Conservation (phyloP, 1,284 basidiomycete genomes). For the Rhizopogon parksii region DNA sequence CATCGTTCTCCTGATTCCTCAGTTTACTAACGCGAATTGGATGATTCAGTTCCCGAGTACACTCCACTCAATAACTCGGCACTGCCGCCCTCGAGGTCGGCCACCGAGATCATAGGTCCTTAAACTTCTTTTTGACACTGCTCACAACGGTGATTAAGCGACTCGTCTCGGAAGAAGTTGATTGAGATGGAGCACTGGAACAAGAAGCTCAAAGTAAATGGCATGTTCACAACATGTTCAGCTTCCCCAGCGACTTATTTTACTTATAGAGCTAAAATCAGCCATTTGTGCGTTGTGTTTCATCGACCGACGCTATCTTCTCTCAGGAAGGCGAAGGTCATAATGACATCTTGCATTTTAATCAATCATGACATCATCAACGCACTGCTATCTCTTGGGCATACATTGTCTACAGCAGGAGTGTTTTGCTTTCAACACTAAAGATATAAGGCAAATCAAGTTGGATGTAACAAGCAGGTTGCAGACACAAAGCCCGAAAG, state of each 20-base stretch:
- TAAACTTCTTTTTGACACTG: no score
- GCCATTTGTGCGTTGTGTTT: conserved; percentile 47
- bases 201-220: conserved; percentile 19
- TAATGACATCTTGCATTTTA: conserved; percentile 29
- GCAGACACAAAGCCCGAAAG: conserved; percentile 63
- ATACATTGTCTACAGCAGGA: conserved; percentile 56
- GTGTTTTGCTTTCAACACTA: conserved; percentile 48
- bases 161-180: neutral
- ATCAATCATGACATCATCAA: conserved; percentile 24
- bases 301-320: conserved; percentile 59
- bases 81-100: no score
- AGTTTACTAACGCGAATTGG: no score
- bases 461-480: conserved; percentile 64
- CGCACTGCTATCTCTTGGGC: conserved; percentile 49
- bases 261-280: conserved; percentile 32
- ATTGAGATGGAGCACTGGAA: conserved; percentile 15
- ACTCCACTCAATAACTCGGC: no score
- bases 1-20: no score
- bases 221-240: neutral
- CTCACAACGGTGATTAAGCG: neutral
- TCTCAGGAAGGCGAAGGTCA: conserved; percentile 51
- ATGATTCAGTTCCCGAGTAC: no score
- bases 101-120: no score
- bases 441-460: conserved; percentile 25
- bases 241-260: no score